Base-by-base conservation (phyloP, 257 asterid genomes). In the Solanum chilense region DNA sequence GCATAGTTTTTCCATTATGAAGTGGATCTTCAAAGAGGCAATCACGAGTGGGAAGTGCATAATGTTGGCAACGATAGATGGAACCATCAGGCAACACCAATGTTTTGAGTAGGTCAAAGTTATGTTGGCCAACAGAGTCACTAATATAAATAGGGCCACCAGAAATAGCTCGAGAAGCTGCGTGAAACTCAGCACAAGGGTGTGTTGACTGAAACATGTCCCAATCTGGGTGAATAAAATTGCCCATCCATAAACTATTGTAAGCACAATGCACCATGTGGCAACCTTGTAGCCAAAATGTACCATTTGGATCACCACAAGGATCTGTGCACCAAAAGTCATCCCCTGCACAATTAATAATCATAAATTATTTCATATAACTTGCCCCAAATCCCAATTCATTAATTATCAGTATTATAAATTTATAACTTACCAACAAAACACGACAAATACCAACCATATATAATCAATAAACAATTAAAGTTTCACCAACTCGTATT, bases 251-350 rank as follows among this genome's bases (percentile, higher is more conserved):
- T 58, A 96, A 88, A 66, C 99, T 96, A 87, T 96, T 96, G 93
- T 93, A 96, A 58, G 99, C 98, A 89, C 99, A 96, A 85, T 96
- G 99, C 84, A 96, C 99, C 99, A 96, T 96, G 94, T 96, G 99
- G 77, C 99, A 96, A 2, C 99, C 99, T 90, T 96, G 99, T 45
- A 96, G 87, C 98, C 99, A 96, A 86, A 96, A 96, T 5, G 98
- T 96, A 83, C 97, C 99, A 42, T 94, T 95, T 29, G 98, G 98
- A 80, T 96, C 98, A 5, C 99, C 99, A 15, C 98, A 94, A 21
- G 97, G 98, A 86, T 96, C 99, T 0, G 98, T 94, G 91, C 99
- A 96, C 99, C 99, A 96, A 85, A 95, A 96, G 78, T 96, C 99
- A 82, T 96, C 99, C 13, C 99, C 99, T 96, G 69, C 12, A 29